These are phyloP conservation scores for Galium porrigens DNA, from an alignment of 305 asterid species.

Conservation along the genomic window DNA sequence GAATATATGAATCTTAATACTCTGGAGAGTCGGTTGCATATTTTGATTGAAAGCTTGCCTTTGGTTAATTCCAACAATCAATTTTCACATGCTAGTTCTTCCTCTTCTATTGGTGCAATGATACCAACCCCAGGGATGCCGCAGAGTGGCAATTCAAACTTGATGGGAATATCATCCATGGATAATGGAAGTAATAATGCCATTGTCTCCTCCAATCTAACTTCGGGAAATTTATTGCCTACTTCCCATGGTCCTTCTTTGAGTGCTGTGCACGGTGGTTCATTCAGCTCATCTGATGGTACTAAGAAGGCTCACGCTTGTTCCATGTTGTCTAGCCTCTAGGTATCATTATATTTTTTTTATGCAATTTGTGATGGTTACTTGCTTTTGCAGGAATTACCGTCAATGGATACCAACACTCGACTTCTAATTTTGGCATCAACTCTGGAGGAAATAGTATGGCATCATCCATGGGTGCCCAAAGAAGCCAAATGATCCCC, in stretches of 20 bases:
- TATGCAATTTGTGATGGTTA: conserved; percentile 18
- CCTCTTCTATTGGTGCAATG: conserved; percentile 66
- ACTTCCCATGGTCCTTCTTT: conserved; percentile 43
- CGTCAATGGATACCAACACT: conserved; percentile 53
- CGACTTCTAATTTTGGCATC: conserved; percentile 41
- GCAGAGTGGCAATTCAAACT: conserved; percentile 49
- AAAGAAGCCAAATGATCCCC: conserved; percentile 89
- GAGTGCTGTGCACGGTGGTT: conserved; percentile 43
- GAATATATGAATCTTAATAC: conserved; percentile 61
- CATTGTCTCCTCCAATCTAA: conserved; percentile 38
- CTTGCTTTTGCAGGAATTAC: conserved; percentile 40
- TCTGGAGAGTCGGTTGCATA: conserved; percentile 63
- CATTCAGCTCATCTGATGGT: conserved; percentile 47
- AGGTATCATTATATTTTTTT: conserved; percentile 14
- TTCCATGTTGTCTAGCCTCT: neutral
- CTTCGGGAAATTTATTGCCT: conserved; percentile 49
- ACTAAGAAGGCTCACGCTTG: conserved; percentile 14
- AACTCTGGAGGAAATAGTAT: conserved; percentile 52
- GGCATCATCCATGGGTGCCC: conserved; percentile 45
- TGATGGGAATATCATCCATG: conserved; percentile 37
- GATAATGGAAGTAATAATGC: conserved; percentile 40
- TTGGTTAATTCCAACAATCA: conserved; percentile 54
- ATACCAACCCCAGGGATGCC: conserved; percentile 93
- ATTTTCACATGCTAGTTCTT: conserved; percentile 43
- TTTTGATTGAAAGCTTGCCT: conserved; percentile 39